Conservation (phyloP, 2,329 filamentous ascomycete species). For the Pyrenophora tritici-repentis region DNA sequence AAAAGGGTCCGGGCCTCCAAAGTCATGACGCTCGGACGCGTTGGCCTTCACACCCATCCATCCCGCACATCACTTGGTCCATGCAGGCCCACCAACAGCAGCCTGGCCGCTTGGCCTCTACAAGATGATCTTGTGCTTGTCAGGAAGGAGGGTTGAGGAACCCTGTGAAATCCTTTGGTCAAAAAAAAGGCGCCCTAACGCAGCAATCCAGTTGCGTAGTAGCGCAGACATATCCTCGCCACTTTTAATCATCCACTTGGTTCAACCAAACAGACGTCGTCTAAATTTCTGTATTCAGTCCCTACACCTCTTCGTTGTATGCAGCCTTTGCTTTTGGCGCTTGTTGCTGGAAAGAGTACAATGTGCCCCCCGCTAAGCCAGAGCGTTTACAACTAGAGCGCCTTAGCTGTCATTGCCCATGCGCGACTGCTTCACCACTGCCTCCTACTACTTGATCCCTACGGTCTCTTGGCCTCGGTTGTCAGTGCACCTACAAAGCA, state of each 20-base stretch:
- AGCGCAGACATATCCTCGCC: conserved; percentile 43
- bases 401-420: conserved; percentile 30
- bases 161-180: conserved; percentile 40
- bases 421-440: conserved; percentile 32
- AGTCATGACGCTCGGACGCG: conserved; percentile 28
- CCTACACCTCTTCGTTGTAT: conserved; percentile 38
- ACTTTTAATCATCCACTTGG: conserved; percentile 46
- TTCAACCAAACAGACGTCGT: conserved; percentile 41
- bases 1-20: conserved; percentile 20
- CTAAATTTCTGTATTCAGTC: conserved; percentile 39
- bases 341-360: conserved; percentile 32
- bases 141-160: conserved; percentile 26
- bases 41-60: conserved; percentile 43
- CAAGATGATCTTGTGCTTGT: conserved; percentile 25
- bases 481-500: conserved; percentile 34
- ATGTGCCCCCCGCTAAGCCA: conserved; percentile 27
- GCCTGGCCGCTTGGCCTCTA: conserved; percentile 20
- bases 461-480: conserved; percentile 34
- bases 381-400: conserved; percentile 31
- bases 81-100: conserved; percentile 40
- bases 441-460: conserved; percentile 17
- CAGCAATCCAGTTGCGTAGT: conserved; percentile 34
- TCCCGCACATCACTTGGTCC: conserved; percentile 49
- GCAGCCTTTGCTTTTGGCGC: conserved; percentile 41
- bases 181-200: conserved; percentile 30